Evolutionary conservation across 129 eudicot species (phyloP).

Genomic region (Tanacetum coccineum): DNA sequence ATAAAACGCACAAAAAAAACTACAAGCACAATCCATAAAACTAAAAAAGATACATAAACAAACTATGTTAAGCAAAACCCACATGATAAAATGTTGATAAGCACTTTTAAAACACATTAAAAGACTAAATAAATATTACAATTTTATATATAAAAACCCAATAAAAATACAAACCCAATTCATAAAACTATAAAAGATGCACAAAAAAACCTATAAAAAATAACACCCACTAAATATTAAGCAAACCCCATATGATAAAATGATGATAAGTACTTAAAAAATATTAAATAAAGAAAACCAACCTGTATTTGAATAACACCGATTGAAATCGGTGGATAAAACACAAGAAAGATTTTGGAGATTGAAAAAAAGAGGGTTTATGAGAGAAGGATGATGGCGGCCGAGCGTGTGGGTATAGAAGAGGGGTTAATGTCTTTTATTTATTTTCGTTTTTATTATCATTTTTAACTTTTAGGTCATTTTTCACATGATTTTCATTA

Average conservation of each 20-base stretch:
- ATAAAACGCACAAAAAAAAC: too few species aligned
- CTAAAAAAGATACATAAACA: background rate
- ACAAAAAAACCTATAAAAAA: conserved; percentile 1
- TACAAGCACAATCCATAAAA: too few species aligned
- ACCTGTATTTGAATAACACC: conserved; percentile 27
- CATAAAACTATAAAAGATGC: too few species aligned
- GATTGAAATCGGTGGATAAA: conserved; percentile 36
- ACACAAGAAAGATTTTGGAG: conserved; percentile 17
- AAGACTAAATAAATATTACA: too few species aligned
- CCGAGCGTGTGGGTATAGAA: conserved; percentile 30
- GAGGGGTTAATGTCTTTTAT: too few species aligned
- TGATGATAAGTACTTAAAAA: conserved; percentile 7
- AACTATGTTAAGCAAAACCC: too few species aligned
- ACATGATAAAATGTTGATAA: too few species aligned
- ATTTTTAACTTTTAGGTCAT: too few species aligned
- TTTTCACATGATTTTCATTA: too few species aligned
- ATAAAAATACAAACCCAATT: too few species aligned
- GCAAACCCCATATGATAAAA: conserved; percentile 24
- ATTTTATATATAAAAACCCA: background rate
- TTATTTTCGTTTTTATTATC: too few species aligned
- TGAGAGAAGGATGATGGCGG: conserved; percentile 29
- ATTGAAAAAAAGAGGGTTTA: background rate
- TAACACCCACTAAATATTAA: conserved; percentile 1
- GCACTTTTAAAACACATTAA: too few species aligned
- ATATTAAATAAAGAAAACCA: conserved; percentile 5